These are phyloP conservation scores for Adansonia grandidieri DNA, from an alignment of 441 rosid species.

Conservation along the genomic window DNA sequence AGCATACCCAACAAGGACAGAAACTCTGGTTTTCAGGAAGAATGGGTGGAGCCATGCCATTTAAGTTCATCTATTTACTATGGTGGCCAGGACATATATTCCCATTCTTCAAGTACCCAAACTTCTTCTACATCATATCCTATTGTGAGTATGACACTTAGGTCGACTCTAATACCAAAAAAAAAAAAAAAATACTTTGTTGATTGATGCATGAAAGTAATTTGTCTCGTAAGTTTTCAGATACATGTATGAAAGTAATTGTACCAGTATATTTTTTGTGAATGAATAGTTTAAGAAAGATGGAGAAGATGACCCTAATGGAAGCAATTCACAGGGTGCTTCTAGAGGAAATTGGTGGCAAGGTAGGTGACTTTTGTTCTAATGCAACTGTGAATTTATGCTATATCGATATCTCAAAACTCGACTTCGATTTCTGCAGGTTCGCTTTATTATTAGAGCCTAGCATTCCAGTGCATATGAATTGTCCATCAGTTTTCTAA, in stretches of 20 bases:
- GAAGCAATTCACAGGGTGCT: conserved; percentile 56
- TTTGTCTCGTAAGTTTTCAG: not conserved
- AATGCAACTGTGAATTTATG: conserved; percentile 15
- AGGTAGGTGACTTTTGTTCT: conserved; percentile 43
- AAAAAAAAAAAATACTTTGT: not conserved
- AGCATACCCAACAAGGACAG: conserved; percentile 39
- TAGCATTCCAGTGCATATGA: conserved; percentile 34
- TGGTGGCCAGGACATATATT: conserved; percentile 78
- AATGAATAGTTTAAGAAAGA: conserved; percentile 62
- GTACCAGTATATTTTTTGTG: conserved; percentile 18
- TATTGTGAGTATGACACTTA: conserved; percentile 46
- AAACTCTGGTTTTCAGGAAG: conserved; percentile 45
- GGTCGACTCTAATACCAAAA: conserved; percentile 9
- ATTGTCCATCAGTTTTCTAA: conserved; percentile 24
- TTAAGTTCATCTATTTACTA: conserved; percentile 86
- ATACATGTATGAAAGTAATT: conserved; percentile 11
- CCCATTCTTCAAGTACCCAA: conserved; percentile 42
- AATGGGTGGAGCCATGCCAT: conserved; percentile 61
- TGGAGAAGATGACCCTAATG: conserved; percentile 59
- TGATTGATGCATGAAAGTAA: conserved; percentile 7
- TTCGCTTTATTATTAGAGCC: conserved; percentile 75
- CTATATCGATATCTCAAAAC: conserved; percentile 13
- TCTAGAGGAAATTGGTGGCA: conserved; percentile 97
- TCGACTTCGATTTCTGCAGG: conserved; percentile 48
- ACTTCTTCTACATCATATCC: conserved; percentile 44